A percentile compares a stretch with the other conserved stretches of the same genome.
These are phyloP conservation scores for Pachyrhizus erosus DNA, from an alignment of 306 rosid species.

Conservation along the genomic window DNA sequence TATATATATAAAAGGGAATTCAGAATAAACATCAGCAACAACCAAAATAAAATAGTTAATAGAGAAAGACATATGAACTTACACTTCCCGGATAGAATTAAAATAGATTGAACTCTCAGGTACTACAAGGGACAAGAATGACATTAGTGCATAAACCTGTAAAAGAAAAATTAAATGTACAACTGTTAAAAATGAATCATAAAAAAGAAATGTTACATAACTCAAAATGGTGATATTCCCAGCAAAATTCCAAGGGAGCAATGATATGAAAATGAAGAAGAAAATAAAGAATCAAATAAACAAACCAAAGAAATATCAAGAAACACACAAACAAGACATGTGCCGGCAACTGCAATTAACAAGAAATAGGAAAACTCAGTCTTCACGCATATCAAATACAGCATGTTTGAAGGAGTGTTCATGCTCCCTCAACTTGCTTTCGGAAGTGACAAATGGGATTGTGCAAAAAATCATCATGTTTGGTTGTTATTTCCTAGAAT, in stretches of 20 bases:
- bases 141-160: conserved; percentile 92
- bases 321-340: background rate
- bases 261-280: background rate
- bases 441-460: background rate
- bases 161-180: conserved; percentile 30
- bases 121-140: conserved; percentile 88
- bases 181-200: conserved; percentile 16
- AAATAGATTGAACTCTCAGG: conserved; percentile 83
- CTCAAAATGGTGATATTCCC: conserved; percentile 35
- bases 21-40: conserved; percentile 32
- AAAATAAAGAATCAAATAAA: conserved; percentile 5
- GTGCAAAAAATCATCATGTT: background rate
- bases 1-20: conserved; percentile 1
- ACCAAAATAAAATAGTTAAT: conserved; percentile 22
- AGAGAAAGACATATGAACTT: conserved; percentile 53
- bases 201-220: conserved; percentile 12
- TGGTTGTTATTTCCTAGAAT: background rate
- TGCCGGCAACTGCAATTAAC: background rate
- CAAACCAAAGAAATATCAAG: background rate
- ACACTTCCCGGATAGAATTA: conserved; percentile 94
- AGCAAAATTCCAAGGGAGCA: background rate
- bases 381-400: background rate
- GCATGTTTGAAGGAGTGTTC: background rate
- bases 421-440: background rate
- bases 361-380: background rate